Evolutionary conservation across 306 rosid genomes (phyloP), one percentile per base, ranked within the genome.

Genomic region (Quercus berberidifolia): DNA sequence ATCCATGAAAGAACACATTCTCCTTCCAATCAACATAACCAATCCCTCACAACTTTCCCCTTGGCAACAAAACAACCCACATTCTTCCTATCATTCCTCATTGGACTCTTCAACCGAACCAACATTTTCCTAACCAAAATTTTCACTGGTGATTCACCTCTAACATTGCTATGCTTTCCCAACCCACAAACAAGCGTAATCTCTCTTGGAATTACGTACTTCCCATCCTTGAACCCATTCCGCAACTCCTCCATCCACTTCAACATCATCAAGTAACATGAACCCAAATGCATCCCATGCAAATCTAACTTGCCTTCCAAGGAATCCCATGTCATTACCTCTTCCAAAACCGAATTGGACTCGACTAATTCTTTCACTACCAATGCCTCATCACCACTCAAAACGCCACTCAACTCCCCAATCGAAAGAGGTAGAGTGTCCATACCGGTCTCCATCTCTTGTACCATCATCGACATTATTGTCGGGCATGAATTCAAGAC

Each of bases 121-220:
- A 86, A 78, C 96, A 92, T 92, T 87, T 86, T 82, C 79, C 85
- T 91, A 71, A 92, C 82, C 84, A 94, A 63, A 52, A 14, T 79
- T 84, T 90, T 94, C 19, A 92, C 85, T 0, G 89, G 92, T 1
- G 97, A 87, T 30, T 86, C 89, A 23, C 97, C 97, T 83, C 89
- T 86, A 54, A 91, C 86, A 75, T 5, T 91, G 87, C 93, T 94
- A 80, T 94, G 97, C 85, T 87, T 94, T 71, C 97, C 98, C 10
- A 74, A 81, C 59, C 97, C 95, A 33, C 91, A 94, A 73, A 90
- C 88, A 58, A 94, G 73, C 0, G 84, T 86, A 72, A 91, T 81
- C 80, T 91, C 76, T 1, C 84, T 77, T 0, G 93, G 92, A 73
- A 85, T 51, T 33, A 49, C 80, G 69, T 28, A 55, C 12, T 33